phyloP scores from a whole-genome alignment of 257 asterid genomes.

The Gardenia jasminoides region DNA sequence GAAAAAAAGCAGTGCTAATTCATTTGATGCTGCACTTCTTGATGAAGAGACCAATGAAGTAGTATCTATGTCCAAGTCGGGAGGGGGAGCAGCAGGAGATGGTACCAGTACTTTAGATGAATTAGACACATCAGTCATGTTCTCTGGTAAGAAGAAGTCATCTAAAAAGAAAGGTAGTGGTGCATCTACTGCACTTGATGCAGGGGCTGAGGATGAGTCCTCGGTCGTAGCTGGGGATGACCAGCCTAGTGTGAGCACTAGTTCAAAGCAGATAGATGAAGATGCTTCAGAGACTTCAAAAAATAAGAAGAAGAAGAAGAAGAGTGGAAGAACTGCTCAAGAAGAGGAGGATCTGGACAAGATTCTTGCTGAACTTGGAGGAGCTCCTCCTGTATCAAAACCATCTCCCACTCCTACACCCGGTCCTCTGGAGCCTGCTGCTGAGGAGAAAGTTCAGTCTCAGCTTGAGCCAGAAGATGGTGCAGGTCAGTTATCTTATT shows the following conservation, averaged over 20 bases:
- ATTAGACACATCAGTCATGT: constrained; percentile 36
- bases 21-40: constrained; percentile 31
- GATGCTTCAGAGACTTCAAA: constrained; percentile 52
- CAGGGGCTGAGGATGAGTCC: constrained; percentile 33
- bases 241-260: constrained; percentile 18
- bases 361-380: constrained; percentile 84
- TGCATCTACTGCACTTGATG: constrained; percentile 33
- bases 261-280: constrained; percentile 36
- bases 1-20: constrained; percentile 34
- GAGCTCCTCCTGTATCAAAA: constrained; percentile 39
- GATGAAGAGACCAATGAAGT: constrained; percentile 49
- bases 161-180: constrained; percentile 62
- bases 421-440: constrained; percentile 22
- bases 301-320: constrained; percentile 83
- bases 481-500: constrained; percentile 20
- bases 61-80: constrained; percentile 34
- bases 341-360: constrained; percentile 83
- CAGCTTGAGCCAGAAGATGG: constrained; percentile 54
- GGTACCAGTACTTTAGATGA: constrained; percentile 47
- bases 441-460: constrained; percentile 39
- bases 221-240: constrained; percentile 32
- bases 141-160: constrained; percentile 85
- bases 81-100: constrained; percentile 39
- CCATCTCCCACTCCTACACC: constrained; percentile 33
- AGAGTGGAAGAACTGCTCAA: constrained; percentile 63